Base-by-base conservation (phyloP, 495 filamentous ascomycete genomes). In the Aspergillus bertholletiae region DNA sequence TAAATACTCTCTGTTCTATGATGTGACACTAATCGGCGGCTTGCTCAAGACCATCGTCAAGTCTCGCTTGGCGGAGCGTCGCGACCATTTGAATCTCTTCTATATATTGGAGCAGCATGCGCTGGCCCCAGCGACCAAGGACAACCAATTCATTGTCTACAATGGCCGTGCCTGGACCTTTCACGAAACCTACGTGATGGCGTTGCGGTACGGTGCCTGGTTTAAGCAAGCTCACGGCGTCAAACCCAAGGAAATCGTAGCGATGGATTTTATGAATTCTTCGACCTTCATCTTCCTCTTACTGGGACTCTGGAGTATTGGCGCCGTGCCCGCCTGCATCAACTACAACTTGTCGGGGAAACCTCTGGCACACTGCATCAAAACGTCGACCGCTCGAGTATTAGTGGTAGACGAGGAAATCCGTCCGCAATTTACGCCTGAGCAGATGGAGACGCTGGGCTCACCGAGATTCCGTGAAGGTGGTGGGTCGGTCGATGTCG, bases 261-360 rank as follows among this genome's bases (percentile, higher is more conserved):
- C 92, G 0, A 77, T 98, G 62, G 84, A 96, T 69, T 88, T 92
- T 58, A 88, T 88, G 73, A 98, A 98, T 63, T 89, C 84, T 22
- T 85, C 89, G 13, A 80, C 81, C 5, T 94, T 92, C 62, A 59
- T 96, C 11, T 95, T 96, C 73, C 54, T 96, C n/a, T 81, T 84
- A 74, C 76, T 96, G 21, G 94, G 87, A 0, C 69, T 97, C 27
- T 97, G 93, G 92, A 84, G 86, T 17, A 84, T 97, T 37, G 94
- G 94, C 0, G 92, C 89, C 0, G 82, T 81, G 23, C 92, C 93
- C n/a, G 94, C 93, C 0, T 89, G 95, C 55, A 88, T 98, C 73
- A 98, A 98, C 67, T 96, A 94, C 70, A 97, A 97, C 60, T 68
- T 97, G 41, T 76, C 78, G 2, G 88, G 86, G 12, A 82, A 89